These are phyloP conservation scores for Batkoa obscura DNA, from an alignment of 371 early-diverging fungal species.

Conservation along the genomic window DNA sequence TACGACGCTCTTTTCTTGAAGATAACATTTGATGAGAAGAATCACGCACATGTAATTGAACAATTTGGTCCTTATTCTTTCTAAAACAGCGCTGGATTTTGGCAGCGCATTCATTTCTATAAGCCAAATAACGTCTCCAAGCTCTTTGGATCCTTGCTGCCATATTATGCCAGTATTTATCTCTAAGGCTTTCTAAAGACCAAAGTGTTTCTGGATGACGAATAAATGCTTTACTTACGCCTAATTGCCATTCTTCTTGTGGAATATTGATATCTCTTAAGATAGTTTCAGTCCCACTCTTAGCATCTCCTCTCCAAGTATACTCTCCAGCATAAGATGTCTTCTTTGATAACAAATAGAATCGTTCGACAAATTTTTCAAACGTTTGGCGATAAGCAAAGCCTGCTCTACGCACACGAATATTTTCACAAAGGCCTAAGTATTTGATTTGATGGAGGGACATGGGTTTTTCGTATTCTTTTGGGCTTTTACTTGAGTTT, in stretches of 20 bases:
- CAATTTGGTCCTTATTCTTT: conserved; percentile 74
- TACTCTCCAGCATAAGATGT: conserved; percentile 74
- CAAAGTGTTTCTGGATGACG: conserved; percentile 90
- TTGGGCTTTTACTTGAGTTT: conserved; percentile 74
- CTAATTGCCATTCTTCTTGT: conserved; percentile 87
- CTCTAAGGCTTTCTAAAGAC: conserved; percentile 77
- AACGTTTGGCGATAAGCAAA: conserved; percentile 85
- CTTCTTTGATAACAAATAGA: conserved; percentile 52
- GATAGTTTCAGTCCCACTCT: conserved; percentile 45
- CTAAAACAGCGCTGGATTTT: conserved; percentile 71
- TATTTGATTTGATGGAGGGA: conserved; percentile 94
- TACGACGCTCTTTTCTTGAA: conserved; percentile 74
- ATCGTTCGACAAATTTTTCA: conserved; percentile 72
- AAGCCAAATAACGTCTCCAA: conserved; percentile 60
- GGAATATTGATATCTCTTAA: conserved; percentile 71
- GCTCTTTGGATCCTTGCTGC: conserved; percentile 86
- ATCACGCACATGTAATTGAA: conserved; percentile 77
- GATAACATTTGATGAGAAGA: conserved; percentile 81
- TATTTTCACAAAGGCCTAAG: conserved; percentile 88
- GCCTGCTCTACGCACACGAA: conserved; percentile 92
- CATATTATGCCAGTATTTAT: conserved; percentile 91
- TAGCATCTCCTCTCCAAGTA: conserved; percentile 71
- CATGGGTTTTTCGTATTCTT: conserved; percentile 75
- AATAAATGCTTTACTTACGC: conserved; percentile 83
- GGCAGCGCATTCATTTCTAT: conserved; percentile 48